Conservation (phyloP, 345 rosid species). For the Lumnitzera littorea region DNA sequence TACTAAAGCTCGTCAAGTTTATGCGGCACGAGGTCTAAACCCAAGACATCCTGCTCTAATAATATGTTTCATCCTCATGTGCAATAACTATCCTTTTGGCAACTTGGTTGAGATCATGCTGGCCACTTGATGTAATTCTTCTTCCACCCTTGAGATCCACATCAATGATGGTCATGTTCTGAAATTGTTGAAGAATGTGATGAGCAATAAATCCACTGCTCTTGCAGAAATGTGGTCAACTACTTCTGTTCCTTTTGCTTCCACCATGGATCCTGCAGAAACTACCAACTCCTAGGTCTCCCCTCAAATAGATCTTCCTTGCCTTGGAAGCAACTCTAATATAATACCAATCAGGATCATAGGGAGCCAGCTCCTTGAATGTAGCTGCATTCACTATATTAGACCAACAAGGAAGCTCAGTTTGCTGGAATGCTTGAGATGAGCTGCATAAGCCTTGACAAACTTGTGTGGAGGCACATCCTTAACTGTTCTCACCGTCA, state of each 20-base stretch:
- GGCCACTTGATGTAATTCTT: too few species aligned
- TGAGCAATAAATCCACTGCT: slow-evolving; percentile 43
- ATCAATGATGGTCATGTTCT: slow-evolving; percentile 28
- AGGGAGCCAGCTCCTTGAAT: slow-evolving; percentile 29
- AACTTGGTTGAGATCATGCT: too few species aligned
- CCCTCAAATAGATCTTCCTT: slow-evolving; percentile 38
- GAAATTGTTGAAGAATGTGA: slow-evolving; percentile 42
- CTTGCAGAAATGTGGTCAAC: slow-evolving; percentile 40
- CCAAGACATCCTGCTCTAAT: too few species aligned
- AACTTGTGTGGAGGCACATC: too few species aligned
- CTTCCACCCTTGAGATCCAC: slow-evolving; percentile 16
- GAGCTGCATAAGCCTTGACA: too few species aligned
- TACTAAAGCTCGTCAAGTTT: too few species aligned
- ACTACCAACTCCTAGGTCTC: slow-evolving; percentile 40
- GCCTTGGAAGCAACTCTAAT: slow-evolving; percentile 13
- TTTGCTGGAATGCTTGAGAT: too few species aligned
- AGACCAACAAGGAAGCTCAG: slow-evolving; percentile 7
- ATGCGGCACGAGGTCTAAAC: too few species aligned
- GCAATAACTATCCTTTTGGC: too few species aligned
- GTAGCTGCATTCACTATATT: slow-evolving; percentile 28
- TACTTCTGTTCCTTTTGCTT: slow-evolving; percentile 37
- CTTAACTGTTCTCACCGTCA: too few species aligned
- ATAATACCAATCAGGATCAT: slow-evolving; percentile 30
- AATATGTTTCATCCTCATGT: too few species aligned
- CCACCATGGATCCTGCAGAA: slow-evolving; percentile 38